Evolutionary conservation across 2,329 filamentous ascomycete genomes (phyloP).

Genomic region (Daldinia sp.): DNA sequence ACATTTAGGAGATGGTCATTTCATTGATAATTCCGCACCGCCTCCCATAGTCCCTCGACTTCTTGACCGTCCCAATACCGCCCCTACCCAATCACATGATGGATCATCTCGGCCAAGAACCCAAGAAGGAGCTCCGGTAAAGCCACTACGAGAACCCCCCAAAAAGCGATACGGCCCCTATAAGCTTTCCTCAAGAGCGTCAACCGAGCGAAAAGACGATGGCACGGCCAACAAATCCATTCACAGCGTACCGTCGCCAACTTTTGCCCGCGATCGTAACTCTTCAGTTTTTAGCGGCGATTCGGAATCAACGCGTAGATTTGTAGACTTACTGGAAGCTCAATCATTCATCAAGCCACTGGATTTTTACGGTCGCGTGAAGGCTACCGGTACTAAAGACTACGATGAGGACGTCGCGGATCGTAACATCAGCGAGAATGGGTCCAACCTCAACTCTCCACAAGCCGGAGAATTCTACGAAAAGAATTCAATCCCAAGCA

Average conservation of each 20-base stretch:
- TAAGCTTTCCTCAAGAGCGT: slow-evolving; percentile 44
- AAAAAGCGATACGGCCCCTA: slow-evolving; percentile 49
- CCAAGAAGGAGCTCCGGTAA: slow-evolving; percentile 34
- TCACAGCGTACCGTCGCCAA: slow-evolving; percentile 43
- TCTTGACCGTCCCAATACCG: slow-evolving; percentile 56
- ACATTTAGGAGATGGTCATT: slow-evolving; percentile 47
- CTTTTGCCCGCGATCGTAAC: slow-evolving; percentile 47
- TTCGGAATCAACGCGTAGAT: slow-evolving; percentile 46
- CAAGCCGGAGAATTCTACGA: slow-evolving; percentile 56
- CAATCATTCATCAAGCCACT: slow-evolving; percentile 64
- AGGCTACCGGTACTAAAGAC: slow-evolving; percentile 64
- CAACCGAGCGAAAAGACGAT: slow-evolving; percentile 31
- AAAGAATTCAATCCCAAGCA: slow-evolving; percentile 24
- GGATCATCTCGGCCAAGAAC: slow-evolving; percentile 31
- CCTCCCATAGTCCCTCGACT: slow-evolving; percentile 49
- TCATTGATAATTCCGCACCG: slow-evolving; percentile 49
- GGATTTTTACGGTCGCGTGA: slow-evolving; percentile 62
- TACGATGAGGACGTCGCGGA: slow-evolving; percentile 76
- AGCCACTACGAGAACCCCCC: slow-evolving; percentile 31
- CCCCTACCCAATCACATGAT: slow-evolving; percentile 44
- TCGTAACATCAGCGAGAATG: slow-evolving; percentile 64
- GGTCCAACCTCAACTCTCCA: slow-evolving; percentile 51
- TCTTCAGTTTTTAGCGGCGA: slow-evolving; percentile 52
- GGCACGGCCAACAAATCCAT: slow-evolving; percentile 24
- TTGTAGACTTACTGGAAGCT: slow-evolving; percentile 70